Evolutionary conservation across 768 basidiomycete genomes (phyloP).

Genomic region (Paxillus rubicundulus): DNA sequence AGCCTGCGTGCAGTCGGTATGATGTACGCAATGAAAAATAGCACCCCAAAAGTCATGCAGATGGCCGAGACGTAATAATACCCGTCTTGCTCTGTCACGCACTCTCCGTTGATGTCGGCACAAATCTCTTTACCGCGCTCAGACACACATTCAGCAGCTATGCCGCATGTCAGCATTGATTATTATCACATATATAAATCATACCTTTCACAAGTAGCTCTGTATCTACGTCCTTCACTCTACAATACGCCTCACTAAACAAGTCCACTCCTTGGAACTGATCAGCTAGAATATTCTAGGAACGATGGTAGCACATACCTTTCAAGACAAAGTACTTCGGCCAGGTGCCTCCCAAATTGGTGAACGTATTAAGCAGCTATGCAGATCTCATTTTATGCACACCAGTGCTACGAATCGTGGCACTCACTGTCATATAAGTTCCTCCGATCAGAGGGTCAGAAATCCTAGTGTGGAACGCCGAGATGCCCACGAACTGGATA

Average conservation of each 20-base stretch:
- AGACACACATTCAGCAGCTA: slow-evolving; percentile 87
- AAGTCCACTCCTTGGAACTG: slow-evolving; percentile 69
- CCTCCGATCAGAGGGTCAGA: slow-evolving; percentile 97
- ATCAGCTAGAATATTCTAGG: slow-evolving; percentile 8
- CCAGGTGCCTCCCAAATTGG: slow-evolving; percentile 98
- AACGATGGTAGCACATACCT: slow-evolving; percentile 40
- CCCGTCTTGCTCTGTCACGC: slow-evolving; percentile 84
- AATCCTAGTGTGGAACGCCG: slow-evolving; percentile 97
- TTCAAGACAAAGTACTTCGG: slow-evolving; percentile 95
- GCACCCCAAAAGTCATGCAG: slow-evolving; percentile 76
- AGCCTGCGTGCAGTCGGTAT: slow-evolving; percentile 81
- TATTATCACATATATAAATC: slow-evolving; percentile 4
- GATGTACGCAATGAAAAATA: slow-evolving; percentile 72
- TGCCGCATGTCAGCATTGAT: slow-evolving; percentile 10
- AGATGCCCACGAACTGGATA: slow-evolving; percentile 98
- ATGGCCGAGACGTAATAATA: slow-evolving; percentile 82
- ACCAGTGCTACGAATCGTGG: background rate
- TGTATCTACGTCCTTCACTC: slow-evolving; percentile 56
- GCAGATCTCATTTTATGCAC: slow-evolving; percentile 5
- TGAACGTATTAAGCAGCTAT: slow-evolving; percentile 91
- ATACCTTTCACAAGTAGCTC: slow-evolving; percentile 56
- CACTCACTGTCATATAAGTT: slow-evolving; percentile 95
- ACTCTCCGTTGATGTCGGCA: slow-evolving; percentile 69
- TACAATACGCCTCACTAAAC: slow-evolving; percentile 83
- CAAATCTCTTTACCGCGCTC: slow-evolving; percentile 86